Conservation (phyloP, 192 early-diverging fungal species). For the Thamnidium elegans region DNA sequence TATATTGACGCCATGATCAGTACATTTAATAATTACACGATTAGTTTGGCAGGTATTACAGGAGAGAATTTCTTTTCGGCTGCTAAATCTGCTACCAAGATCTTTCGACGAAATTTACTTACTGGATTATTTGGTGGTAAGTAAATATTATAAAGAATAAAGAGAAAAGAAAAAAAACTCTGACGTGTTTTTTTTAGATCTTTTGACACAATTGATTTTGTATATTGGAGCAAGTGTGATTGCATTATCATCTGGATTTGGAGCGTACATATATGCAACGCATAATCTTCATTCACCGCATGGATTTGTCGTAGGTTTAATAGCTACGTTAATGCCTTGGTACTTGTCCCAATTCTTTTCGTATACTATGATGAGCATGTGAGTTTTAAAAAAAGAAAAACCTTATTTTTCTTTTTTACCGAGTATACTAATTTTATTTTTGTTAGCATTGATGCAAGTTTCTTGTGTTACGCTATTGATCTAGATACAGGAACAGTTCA, state of each 20-base stretch:
- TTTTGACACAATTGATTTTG: constrained; percentile 55
- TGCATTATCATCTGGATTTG: constrained; percentile 55
- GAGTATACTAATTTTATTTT: neutral
- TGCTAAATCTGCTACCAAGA: constrained; percentile 56
- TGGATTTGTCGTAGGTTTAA: constrained; percentile 62
- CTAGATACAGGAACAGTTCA: constrained; percentile 61
- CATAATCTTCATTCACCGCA: constrained; percentile 55
- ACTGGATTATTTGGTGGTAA: constrained; percentile 53
- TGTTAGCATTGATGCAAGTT: constrained; percentile 69
- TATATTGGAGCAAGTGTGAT: constrained; percentile 57
- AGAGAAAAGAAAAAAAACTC: too few relatives aligned
- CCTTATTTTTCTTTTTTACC: neutral
- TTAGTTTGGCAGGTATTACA: constrained; percentile 69
- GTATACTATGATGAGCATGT: constrained; percentile 74
- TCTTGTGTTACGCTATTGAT: constrained; percentile 80
- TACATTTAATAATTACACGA: constrained; percentile 62
- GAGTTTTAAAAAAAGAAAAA: constrained; percentile 42
- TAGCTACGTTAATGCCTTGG: constrained; percentile 57
- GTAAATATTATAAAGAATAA: neutral
- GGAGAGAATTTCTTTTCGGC: constrained; percentile 61
- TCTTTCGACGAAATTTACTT: constrained; percentile 75
- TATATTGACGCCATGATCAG: constrained; percentile 45
- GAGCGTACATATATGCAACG: constrained; percentile 55
- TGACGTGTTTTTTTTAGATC: constrained; percentile 31
- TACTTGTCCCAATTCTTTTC: constrained; percentile 67